Conservation (phyloP, 257 asterid species). For the Fraxinus excelsior region DNA sequence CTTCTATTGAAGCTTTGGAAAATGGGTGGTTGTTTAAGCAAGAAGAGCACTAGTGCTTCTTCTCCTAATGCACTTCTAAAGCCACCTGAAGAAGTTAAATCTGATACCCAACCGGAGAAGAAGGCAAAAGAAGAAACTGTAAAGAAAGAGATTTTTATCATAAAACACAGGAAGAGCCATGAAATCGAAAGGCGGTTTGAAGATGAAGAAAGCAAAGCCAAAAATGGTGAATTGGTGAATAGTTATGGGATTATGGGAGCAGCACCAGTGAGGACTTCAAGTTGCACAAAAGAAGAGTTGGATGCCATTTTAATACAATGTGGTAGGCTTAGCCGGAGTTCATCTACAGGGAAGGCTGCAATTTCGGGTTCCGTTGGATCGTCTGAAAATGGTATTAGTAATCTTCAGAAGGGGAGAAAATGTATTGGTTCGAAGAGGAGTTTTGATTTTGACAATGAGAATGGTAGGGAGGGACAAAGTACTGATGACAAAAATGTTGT, state of each 20-base stretch:
- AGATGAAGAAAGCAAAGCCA: constrained; percentile 49
- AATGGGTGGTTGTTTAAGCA: constrained; percentile 96
- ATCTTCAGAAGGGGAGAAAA: constrained; percentile 45
- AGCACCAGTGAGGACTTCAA: constrained; percentile 77
- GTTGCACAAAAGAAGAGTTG: constrained; percentile 92
- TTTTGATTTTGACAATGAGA: constrained; percentile 77
- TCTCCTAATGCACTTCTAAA: constrained; percentile 34
- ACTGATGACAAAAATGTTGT: constrained; percentile 26
- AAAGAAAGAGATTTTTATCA: constrained; percentile 74
- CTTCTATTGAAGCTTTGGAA: constrained; percentile 18
- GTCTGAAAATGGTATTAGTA: constrained; percentile 33
- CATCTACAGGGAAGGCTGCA: constrained; percentile 66
- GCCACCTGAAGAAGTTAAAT: constrained; percentile 41
- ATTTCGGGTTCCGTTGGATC: constrained; percentile 34
- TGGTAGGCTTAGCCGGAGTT: constrained; percentile 94
- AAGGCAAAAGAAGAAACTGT: constrained; percentile 45
- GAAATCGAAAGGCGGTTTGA: constrained; percentile 55
- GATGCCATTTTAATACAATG: constrained; percentile 97
- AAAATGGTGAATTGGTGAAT: constrained; percentile 26
- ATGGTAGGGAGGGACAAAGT: constrained; percentile 27
- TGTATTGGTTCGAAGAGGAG: constrained; percentile 96
- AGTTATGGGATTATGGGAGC: constrained; percentile 31
- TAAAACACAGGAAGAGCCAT: constrained; percentile 79
- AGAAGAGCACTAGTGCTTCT: constrained; percentile 59
- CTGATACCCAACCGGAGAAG: constrained; percentile 43